Base-by-base conservation (phyloP, 2,329 filamentous ascomycete species). In the Bipolaris oryzae region DNA sequence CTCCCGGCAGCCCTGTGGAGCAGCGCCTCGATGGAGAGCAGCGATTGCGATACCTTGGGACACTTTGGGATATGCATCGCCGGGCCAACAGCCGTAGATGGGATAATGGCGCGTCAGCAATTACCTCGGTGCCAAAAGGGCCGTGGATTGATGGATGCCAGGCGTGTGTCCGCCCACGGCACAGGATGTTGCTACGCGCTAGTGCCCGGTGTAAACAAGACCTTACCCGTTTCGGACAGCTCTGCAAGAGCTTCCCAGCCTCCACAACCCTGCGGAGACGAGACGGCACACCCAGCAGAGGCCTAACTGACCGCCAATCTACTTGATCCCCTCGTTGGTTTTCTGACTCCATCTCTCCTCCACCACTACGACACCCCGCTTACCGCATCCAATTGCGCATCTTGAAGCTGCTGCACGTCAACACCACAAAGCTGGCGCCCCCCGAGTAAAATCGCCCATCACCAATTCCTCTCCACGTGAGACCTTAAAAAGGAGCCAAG, bases 401-500 rank as follows among this genome's bases (percentile, higher is more conserved):
- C 53, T 65, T 66, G 64, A 68, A 66, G 59, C 67, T 62, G 63
- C 64, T 61, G 60, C 66, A 69, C 64, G 53, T 64, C 59, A 68
- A 65, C 57, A 60, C 57, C 58, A 60, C 63, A 56, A 74, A 71
- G 62, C 73, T 75, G 73, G 72, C 73, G 60, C 55, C 64, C 43
- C 57, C 63, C 57, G 46, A 62, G 65, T 62, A 62, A 50, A 52
- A 57, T 43, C 42, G 53, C 51, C 61, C 46, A 50, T 56, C 61
- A 59, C 55, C 48, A 53, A 10, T 50, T 58, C 60, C 61, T 67
- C 67, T 69, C 70, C 63, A 56, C 51, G 69, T 67, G 64, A 68
- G 63, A 69, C 58, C 62, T 64, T 58, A 56, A 63, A 72, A 75
- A 75, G 76, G 76, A 78, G 76, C 74, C 76, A 77, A 77, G 75